Conservation (phyloP, 1,284 basidiomycete genomes). For the Gomphus bonarii region DNA sequence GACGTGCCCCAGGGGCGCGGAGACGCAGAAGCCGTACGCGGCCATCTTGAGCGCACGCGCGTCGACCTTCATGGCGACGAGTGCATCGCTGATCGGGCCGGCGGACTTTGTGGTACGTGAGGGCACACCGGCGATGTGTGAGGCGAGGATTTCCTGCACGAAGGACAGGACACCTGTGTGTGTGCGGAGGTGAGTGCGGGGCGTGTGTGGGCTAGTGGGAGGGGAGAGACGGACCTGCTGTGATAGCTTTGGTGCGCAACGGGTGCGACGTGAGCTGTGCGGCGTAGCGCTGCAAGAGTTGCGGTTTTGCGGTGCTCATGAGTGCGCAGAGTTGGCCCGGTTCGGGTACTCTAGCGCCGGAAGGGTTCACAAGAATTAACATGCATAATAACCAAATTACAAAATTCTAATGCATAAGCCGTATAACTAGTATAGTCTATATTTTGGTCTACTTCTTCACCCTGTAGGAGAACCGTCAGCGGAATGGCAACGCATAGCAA, state of each 20-base stretch:
- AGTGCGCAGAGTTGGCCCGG: not conserved
- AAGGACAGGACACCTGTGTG: conserved; percentile 54
- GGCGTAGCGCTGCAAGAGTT: conserved; percentile 48
- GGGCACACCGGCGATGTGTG: conserved; percentile 53
- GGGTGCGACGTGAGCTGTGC: conserved; percentile 52
- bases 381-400: not conserved
- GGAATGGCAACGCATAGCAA: too few relatives aligned
- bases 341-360: too few relatives aligned
- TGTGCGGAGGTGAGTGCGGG: not conserved
- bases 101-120: conserved; percentile 43
- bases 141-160: conserved; percentile 73
- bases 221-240: conserved; percentile 38
- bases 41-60: conserved; percentile 71
- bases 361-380: not conserved
- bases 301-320: conserved; percentile 23
- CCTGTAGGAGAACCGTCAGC: conserved; percentile 16
- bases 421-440: not conserved
- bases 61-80: conserved; percentile 50
- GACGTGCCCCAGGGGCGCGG: conserved; percentile 74
- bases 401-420: not conserved
- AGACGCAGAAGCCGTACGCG: conserved; percentile 73
- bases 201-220: too few relatives aligned
- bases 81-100: conserved; percentile 37
- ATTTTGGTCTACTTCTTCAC: conserved; percentile 21
- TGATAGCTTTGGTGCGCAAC: conserved; percentile 64